phyloP scores from a whole-genome alignment of 148 eudicot species.

The Vaccinium darrowii region DNA sequence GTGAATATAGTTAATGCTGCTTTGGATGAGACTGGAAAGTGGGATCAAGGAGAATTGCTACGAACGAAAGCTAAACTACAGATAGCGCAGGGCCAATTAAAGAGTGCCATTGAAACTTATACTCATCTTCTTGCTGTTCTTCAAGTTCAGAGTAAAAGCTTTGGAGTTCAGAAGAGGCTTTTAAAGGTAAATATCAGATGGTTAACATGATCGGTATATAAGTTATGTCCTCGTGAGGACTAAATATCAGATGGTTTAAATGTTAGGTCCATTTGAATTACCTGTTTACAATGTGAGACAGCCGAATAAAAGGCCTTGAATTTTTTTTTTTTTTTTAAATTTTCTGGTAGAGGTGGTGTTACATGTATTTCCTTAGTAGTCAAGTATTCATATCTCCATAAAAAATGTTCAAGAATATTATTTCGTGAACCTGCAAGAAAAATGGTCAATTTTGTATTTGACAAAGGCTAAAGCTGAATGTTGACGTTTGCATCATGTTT shows the following conservation, averaged over 20 bases:
- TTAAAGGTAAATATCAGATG: constrained; percentile 39
- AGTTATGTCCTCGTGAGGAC: too few relatives aligned
- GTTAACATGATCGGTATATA: neutral
- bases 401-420: neutral
- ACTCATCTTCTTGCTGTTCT: constrained; percentile 77
- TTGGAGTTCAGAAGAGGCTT: constrained; percentile 42
- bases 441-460: neutral
- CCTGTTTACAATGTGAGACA: neutral
- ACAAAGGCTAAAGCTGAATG: neutral
- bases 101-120: constrained; percentile 65
- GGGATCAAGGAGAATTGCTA: constrained; percentile 81
- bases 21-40: constrained; percentile 78
- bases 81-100: constrained; percentile 59
- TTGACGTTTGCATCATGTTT: neutral
- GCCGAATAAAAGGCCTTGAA: neutral
- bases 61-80: constrained; percentile 81
- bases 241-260: neutral
- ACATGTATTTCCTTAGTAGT: neutral
- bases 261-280: neutral
- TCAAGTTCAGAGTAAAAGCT: constrained; percentile 68
- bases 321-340: neutral
- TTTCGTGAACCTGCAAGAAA: neutral
- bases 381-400: neutral
- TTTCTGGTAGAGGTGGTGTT: neutral
- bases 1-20: constrained; percentile 69